Evolutionary conservation across 2,329 filamentous ascomycete genomes (phyloP), one percentile per base, ranked within the genome.

Genomic region (Hypoxylon sp.): DNA sequence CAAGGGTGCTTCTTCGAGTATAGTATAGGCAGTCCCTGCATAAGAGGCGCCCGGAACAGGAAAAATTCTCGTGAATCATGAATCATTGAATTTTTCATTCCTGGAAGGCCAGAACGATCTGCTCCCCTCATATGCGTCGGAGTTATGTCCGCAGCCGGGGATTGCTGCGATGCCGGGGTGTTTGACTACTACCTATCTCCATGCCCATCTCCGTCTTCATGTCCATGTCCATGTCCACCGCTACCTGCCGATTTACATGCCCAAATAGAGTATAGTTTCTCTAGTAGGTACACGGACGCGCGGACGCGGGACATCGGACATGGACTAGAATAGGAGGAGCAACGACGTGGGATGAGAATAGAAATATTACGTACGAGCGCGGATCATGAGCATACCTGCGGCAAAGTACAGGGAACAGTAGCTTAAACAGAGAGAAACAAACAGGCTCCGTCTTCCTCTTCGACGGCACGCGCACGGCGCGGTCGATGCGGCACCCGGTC

Each of bases 401-500:
- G n/a, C 25, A 27, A 27, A 6, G 3, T 27, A 27, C 25, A 27
- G 30, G 30, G 8, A 39, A 47, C 16, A 56, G 19, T 12, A 32
- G 37, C 39, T 21, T 43, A 43, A 39, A 12, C 21, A 32, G 11
- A 39, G 6, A 9, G 6, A 7, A 6, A 27, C 19, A 29, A 12
- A 29, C 34, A 91, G 94, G 93, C 52, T 85, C 89, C 11, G 83
- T 97, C 16, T 91, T 91, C 80, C 85, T 91, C 62, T 90, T 97
- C 73, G 85, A 90, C 75, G 82, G 84, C 12, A 85, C 87, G 51
- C 83, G 67, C 50, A 39, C 82, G 27, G 82, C 90, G 67, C 84
- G 85, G 37, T 82, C 91, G 69, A 83, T 91, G 63, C 81, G 85
- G 56, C 82, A 83, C 53, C 85, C 74, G 9, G 70, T 96, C 71